Evolutionary conservation across 2,329 filamentous ascomycete genomes (phyloP), one percentile per base, ranked within the genome.

Genomic region (Aureobasidium sp.): DNA sequence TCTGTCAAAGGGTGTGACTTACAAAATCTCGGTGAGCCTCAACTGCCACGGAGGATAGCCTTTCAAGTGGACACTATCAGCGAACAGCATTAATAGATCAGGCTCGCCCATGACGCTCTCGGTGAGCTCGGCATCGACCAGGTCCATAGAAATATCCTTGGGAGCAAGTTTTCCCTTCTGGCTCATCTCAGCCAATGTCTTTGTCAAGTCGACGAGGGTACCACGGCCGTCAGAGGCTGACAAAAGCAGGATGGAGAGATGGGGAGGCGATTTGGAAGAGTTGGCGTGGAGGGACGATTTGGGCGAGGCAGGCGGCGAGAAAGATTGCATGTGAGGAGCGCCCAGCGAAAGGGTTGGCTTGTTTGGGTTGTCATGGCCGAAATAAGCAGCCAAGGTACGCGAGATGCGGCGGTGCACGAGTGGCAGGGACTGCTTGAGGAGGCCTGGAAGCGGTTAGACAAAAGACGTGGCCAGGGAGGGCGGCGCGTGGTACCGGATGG

Each of bases 1-100:
- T 27, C 4, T 40, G 40, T 17, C 59, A 23, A 38, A 35, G 23
- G 45, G 23, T 42, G 21, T 50, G 40, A 82, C 82, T 71, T 78
- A 84, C 71, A 92, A 96, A 61, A 99, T 96, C 78, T 99, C 94
- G 0, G 92, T 96, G 70, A 99, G 77, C 45, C 94, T 84, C 63
- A 97, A 83, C 75, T 96, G 94, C 94, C 94, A 99, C 0, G 94
- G 94, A 10, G 94, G 94, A 71, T 97, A 99, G 10, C 94, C 91
- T 58, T 90, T 86, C 46, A 99, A 76, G 71, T 91, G 86, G 58
- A 97, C 84, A 53, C 85, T 84, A 4, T 92, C 89, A 1, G 88
- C 85, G 72, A 99, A 99, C 9, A 96, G 77, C 59, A 99, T 83
- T 61, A 99, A 77, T 15, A 99, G 78, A 71, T 97, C 92, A 2